Percentiles rank a stretch among this genome's conserved stretches.
Conservation (phyloP, 805 yeast species). For the Lachancea sp. region DNA sequence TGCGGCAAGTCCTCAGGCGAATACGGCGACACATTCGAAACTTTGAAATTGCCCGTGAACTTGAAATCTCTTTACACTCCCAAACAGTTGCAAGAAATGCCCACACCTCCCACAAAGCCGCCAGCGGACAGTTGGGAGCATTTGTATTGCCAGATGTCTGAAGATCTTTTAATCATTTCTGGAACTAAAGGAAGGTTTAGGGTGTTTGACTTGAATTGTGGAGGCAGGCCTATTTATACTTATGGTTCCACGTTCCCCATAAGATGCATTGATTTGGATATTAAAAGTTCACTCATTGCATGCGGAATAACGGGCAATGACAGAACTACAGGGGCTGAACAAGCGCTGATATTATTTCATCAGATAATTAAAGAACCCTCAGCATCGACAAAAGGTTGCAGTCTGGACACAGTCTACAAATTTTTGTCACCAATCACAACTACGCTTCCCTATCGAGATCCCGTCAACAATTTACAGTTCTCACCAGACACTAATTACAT, state of each 20-base stretch:
- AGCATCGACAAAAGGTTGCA: neutral
- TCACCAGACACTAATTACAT: conserved; percentile 65
- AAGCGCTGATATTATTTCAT: conserved; percentile 66
- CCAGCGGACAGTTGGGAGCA: conserved; percentile 45
- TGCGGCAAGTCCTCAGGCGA: conserved; percentile 69
- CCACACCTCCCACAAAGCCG: neutral
- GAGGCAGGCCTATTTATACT: conserved; percentile 62
- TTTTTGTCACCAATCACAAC: conserved; percentile 58
- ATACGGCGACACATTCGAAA: conserved; percentile 47
- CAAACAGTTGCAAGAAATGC: conserved; percentile 13
- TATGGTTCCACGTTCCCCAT: conserved; percentile 69
- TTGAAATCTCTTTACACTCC: conserved; percentile 12
- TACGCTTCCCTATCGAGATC: conserved; percentile 81
- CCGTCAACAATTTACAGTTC: conserved; percentile 66
- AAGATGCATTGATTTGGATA: conserved; percentile 67
- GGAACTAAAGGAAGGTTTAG: conserved; percentile 66
- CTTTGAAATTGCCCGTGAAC: conserved; percentile 27
- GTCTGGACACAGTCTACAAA: conserved; percentile 17
- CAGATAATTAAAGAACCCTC: conserved; percentile 23
- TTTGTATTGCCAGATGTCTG: conserved; percentile 52
- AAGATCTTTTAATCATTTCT: conserved; percentile 53
- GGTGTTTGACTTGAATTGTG: conserved; percentile 49
- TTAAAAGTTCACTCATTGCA: conserved; percentile 58
- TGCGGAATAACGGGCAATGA: conserved; percentile 81
- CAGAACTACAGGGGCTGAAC: conserved; percentile 58